phyloP scores from a whole-genome alignment of 1,284 basidiomycete species.

The Moesziomyces sp. region DNA sequence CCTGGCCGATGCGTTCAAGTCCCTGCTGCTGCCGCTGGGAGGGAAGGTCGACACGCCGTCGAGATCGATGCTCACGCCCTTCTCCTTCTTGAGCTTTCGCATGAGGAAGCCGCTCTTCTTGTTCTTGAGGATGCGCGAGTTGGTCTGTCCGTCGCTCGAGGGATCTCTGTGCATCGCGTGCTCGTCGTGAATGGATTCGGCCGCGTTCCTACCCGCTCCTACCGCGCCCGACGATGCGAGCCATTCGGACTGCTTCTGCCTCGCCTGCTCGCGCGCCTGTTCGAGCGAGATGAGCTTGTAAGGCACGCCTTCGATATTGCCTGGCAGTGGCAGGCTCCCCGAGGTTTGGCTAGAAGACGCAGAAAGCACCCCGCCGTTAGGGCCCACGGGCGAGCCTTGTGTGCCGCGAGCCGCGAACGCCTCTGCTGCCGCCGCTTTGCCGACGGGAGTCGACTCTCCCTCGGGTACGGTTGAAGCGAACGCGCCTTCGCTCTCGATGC shows the following conservation, averaged over 20 bases:
- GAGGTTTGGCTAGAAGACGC: constrained; percentile 31
- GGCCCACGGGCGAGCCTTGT: constrained; percentile 6
- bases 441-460: constrained; percentile 27
- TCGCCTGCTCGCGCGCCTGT: constrained; percentile 49
- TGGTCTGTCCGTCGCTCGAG: constrained; percentile 24
- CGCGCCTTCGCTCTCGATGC: constrained; percentile 10
- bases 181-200: constrained; percentile 22
- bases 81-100: constrained; percentile 59
- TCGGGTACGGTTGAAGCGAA: constrained; percentile 9
- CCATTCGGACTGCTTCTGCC: constrained; percentile 48
- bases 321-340: constrained; percentile 37
- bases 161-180: constrained; percentile 27
- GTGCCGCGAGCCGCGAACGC: constrained; percentile 1
- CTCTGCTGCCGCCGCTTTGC: constrained; percentile 13
- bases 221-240: constrained; percentile 24
- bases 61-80: constrained; percentile 34
- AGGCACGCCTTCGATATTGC: constrained; percentile 51
- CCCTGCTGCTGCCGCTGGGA: constrained; percentile 25
- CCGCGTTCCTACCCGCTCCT: constrained; percentile 5
- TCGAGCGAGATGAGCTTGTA: constrained; percentile 64
- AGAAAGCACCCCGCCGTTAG: constrained; percentile 13
- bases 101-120: constrained; percentile 60
- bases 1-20: constrained; percentile 16
- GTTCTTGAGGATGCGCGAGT: constrained; percentile 47
- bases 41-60: constrained; percentile 40